Evolutionary conservation across 768 basidiomycete species (phyloP), one percentile per base, ranked within the genome.

Genomic region (Porphyrellus cyaneotinctus): DNA sequence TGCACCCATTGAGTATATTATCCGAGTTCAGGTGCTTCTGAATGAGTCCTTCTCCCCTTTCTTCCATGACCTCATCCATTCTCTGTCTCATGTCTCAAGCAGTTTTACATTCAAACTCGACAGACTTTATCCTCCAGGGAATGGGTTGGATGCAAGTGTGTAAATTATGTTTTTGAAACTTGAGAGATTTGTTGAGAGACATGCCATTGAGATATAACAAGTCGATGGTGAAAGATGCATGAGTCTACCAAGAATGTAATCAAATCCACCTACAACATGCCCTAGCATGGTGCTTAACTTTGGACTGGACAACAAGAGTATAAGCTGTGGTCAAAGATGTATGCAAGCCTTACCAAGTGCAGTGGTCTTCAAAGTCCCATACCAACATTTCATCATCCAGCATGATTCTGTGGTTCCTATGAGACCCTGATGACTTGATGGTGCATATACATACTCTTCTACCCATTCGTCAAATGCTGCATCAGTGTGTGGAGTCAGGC

Each of bases 311-410:
- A 67, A 37, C 11, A 20, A 9, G 28, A n/a, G 14, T 17, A n/a
- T 55, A 24, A 61, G 45, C 36, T 28, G 14, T 36, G 10, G 39
- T 35, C 5, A 36, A 51, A 35, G n/a, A 20, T 8, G 3, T 3
- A 45, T 13, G 14, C 1, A 31, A n/a, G 17, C 56, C 76, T 37
- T 53, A 92, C 91, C 89, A 15, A 87, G 74, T 0, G 95, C 95
- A 38, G 93, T 91, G 0, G 93, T 91, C 71, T 99, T 99, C 45
- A 99, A 74, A 0, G 84, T 98, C 97, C 89, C 90, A 98, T 3
- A 97, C 95, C 30, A 99, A 74, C 95, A 99, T 98, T 68, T 99
- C 97, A 0, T 97, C 97, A 59, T 99, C 97, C 14, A 99, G 70
- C 42, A 98, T 91, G 60, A 95, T 87, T 45, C 95, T 97, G 52